Conservation (phyloP, 192 early-diverging fungal genomes). For the Geranomyces michiganensis region DNA sequence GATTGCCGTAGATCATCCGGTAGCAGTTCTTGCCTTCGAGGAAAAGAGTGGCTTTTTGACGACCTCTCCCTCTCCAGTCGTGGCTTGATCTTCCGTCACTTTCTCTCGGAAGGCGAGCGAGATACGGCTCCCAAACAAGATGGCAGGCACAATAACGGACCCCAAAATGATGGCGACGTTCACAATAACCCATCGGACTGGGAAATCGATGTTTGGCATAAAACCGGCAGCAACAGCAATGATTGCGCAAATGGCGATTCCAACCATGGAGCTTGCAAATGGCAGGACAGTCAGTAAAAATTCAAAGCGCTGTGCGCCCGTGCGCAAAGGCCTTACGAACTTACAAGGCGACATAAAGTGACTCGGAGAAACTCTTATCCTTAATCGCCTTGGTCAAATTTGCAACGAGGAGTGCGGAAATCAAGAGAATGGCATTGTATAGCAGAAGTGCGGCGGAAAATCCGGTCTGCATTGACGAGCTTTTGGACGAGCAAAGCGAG, state of each 20-base stretch:
- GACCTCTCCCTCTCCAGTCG: background rate
- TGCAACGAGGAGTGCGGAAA: conserved; percentile 5
- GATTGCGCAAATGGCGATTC: conserved; percentile 1
- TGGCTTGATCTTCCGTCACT: background rate
- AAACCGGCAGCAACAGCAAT: conserved; percentile 6
- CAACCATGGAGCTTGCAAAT: background rate
- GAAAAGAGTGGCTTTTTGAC: conserved; percentile 3
- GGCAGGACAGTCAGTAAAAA: background rate
- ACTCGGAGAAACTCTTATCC: conserved; percentile 9
- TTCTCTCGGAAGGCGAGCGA: background rate
- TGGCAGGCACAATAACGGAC: background rate
- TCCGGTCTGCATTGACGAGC: background rate
- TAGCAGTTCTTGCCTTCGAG: background rate
- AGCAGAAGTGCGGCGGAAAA: background rate
- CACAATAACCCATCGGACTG: background rate
- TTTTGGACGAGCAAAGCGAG: conserved; percentile 2
- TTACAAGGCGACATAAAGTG: conserved; percentile 1
- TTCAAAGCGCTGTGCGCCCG: background rate
- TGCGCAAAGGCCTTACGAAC: background rate
- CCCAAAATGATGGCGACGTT: background rate
- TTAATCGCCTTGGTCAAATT: conserved; percentile 5
- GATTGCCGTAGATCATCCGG: too few species aligned
- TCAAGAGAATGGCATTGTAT: conserved; percentile 5
- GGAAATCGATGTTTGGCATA: conserved; percentile 4
- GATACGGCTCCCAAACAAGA: conserved; percentile 1